These are phyloP conservation scores for Emmonsiellopsis sp. DNA, from an alignment of 2,329 filamentous ascomycete species.

Conservation along the genomic window DNA sequence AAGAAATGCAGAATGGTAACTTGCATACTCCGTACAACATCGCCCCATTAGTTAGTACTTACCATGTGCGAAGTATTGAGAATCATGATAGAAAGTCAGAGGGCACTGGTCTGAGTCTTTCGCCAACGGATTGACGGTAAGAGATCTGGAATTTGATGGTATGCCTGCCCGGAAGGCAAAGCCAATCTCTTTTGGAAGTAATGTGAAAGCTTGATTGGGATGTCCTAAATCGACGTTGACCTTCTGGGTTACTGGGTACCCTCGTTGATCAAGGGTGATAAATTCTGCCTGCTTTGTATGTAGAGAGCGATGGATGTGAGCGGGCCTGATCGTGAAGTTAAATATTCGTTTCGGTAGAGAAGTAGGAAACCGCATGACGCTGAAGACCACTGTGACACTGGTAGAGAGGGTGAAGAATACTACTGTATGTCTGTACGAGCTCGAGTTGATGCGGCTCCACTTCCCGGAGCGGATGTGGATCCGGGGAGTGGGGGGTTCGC, in stretches of 20 bases:
- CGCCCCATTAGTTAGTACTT: neutral
- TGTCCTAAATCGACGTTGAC: neutral
- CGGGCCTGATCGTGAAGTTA: conserved; percentile 1
- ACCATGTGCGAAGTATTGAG: neutral
- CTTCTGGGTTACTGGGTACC: neutral
- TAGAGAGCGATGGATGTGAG: conserved; percentile 5
- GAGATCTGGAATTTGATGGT: neutral
- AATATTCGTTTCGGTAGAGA: too few relatives aligned
- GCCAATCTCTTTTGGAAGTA: neutral
- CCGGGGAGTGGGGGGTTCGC: too few relatives aligned
- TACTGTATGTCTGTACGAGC: too few relatives aligned
- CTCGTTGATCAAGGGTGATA: neutral
- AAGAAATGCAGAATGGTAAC: neutral
- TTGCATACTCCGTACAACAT: too few relatives aligned
- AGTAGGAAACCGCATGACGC: too few relatives aligned
- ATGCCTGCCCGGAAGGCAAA: neutral
- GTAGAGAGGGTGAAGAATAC: too few relatives aligned
- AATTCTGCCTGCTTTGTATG: neutral
- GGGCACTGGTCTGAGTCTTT: neutral
- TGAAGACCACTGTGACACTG: too few relatives aligned
- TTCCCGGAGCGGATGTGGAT: too few relatives aligned
- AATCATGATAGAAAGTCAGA: neutral
- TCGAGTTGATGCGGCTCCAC: too few relatives aligned
- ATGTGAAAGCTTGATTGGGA: neutral
- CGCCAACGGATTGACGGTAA: neutral